These are phyloP conservation scores for Cladosporium austrohemisphaericum DNA, from an alignment of 2,329 filamentous ascomycete species.

Conservation along the genomic window DNA sequence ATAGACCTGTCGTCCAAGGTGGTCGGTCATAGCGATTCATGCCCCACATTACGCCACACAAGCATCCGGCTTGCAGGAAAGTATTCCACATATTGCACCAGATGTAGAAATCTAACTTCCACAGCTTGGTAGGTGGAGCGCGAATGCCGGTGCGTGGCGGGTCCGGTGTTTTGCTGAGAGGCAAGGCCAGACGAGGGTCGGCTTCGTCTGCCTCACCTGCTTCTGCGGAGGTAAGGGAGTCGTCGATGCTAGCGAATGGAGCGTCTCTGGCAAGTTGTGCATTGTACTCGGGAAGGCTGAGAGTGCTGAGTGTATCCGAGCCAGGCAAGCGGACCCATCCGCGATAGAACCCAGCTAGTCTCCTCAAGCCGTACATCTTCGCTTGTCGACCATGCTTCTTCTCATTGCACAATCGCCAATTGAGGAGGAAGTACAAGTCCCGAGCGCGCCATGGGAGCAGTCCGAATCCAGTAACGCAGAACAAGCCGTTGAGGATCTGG, in stretches of 20 bases:
- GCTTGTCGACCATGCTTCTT: constrained; percentile 21
- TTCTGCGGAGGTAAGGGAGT: neutral
- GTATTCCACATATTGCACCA: constrained; percentile 79
- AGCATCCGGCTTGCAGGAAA: constrained; percentile 66
- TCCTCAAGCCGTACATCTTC: constrained; percentile 56
- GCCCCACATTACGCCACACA: constrained; percentile 78
- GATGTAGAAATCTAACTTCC: constrained; percentile 77
- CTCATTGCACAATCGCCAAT: constrained; percentile 52
- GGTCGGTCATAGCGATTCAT: constrained; percentile 59
- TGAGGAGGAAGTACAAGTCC: constrained; percentile 69
- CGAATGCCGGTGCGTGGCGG: constrained; percentile 68
- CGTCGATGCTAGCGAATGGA: neutral
- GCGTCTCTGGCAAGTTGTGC: neutral
- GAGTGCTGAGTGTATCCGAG: constrained; percentile 55
- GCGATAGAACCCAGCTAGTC: constrained; percentile 69
- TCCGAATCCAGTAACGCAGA: constrained; percentile 83
- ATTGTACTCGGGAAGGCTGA: constrained; percentile 17
- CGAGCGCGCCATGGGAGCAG: constrained; percentile 80
- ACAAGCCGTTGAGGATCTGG: constrained; percentile 77
- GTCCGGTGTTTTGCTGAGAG: constrained; percentile 59
- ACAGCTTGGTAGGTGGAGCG: constrained; percentile 62
- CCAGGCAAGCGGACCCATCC: constrained; percentile 71
- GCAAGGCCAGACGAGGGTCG: constrained; percentile 57
- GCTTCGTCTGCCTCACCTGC: constrained; percentile 34
- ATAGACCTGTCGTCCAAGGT: constrained; percentile 73